Base-by-base conservation (phyloP, 2,329 filamentous ascomycete genomes). In the Phaeosphaeriaceae sp. region DNA sequence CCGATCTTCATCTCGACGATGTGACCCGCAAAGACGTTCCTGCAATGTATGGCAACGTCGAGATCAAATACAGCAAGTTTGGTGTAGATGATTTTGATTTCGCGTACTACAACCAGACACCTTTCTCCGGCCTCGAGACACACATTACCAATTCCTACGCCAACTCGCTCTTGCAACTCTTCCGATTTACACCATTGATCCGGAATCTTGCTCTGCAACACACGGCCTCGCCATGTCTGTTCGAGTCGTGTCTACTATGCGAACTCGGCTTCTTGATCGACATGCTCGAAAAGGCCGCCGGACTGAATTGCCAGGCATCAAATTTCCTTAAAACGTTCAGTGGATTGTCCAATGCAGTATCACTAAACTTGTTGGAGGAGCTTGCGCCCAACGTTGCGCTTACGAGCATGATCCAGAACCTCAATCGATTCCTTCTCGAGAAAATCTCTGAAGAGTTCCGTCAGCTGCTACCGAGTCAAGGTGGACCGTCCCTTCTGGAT, bases 1-100 rank as follows among this genome's bases (percentile, higher is more conserved):
- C 87, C n/a, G 87, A 89, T 40, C 81, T 87, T 54, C 88, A 90
- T 54, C 82, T 94, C 3, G 89, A 91, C 61, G 84, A 83, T 42
- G 89, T 90, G 63, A 86, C 90, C 55, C 91, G 92, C 63, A 87
- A 90, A 42, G 93, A 97, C 56, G 90, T 95, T 4, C 91, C 94
- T 21, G 86, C 91, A 9, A 92, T 95, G 81, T 99, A 99, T 76
- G 89, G 91, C 63, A 93, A 93, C 69, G 91, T 97, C 11, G 94
- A 98, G 76, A 99, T 99, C 80, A 97, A 97, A 76, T 99, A 98
- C 81, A 97, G 94, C 83, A 96, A 93, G 74, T 99, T 97, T 77
- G 95, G 95, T 20, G 93, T 99, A n/a, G 94, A 98, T 71, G 96
- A 99, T 77, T 99, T 99, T 76, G 95, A 99, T 77, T 99, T 99